phyloP scores from a whole-genome alignment of 179 eudicot genomes.

The Sideroxylon spinosum region DNA sequence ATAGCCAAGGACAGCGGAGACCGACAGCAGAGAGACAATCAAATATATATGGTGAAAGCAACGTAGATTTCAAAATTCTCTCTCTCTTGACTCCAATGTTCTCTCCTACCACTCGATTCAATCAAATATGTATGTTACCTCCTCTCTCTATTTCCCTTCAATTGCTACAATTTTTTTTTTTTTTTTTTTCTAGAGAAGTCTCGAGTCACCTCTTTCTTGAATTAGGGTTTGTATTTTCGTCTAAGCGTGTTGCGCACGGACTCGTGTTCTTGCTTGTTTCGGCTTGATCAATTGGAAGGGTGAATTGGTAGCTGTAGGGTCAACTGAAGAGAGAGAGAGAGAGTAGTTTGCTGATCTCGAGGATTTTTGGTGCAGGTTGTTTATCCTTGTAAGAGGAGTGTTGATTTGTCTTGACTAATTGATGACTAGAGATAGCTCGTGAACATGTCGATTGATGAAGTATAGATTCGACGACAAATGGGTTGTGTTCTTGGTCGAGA shows the following conservation, averaged over 20 bases:
- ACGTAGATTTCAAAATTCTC: too few species aligned
- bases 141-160: background rate
- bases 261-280: background rate
- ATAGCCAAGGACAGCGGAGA: too few species aligned
- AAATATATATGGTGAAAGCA: too few species aligned
- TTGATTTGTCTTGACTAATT: constrained; percentile 8
- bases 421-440: background rate
- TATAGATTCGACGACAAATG: constrained; percentile 19
- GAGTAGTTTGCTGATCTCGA: background rate
- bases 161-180: too few species aligned
- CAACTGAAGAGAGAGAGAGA: background rate
- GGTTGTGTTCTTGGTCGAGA: constrained; percentile 38
- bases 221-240: constrained; percentile 10
- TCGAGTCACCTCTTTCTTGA: background rate
- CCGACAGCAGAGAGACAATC: too few species aligned
- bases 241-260: background rate
- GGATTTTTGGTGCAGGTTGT: constrained; percentile 4
- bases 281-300: background rate
- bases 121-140: constrained; percentile 1
- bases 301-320: background rate
- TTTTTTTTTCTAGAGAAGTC: background rate
- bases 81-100: background rate
- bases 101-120: background rate
- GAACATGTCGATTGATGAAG: constrained; percentile 19
- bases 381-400: background rate